Evolutionary conservation across 257 asterid species (phyloP), one percentile per base, ranked within the genome.

Genomic region (Mitragyna speciosa): DNA sequence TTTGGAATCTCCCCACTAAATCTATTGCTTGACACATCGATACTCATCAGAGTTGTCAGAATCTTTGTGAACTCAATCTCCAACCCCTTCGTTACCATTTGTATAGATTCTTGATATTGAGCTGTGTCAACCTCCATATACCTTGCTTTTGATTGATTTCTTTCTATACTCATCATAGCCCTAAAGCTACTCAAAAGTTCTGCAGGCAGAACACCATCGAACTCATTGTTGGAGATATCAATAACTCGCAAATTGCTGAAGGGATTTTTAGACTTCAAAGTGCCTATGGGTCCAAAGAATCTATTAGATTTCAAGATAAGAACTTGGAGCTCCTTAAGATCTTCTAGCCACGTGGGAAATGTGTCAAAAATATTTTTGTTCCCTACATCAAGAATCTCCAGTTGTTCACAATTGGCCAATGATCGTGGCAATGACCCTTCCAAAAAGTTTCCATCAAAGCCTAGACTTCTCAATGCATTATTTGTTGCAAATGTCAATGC

Each of bases 361-460:
- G 82, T 30, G n/a, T 71, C 66, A 45, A 0, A 11, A 3, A 79
- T 47, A 12, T 72, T 61, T 2, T 79, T 79, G 73, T 59, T 59
- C 33, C 89, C 92, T 11, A 84, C 75, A 59, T 79, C 82, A 52
- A 87, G 1, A 12, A n/a, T n/a, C n/a, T n/a, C n/a, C n/a, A n/a
- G n/a, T n/a, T n/a, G n/a, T n/a, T n/a, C n/a, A n/a, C n/a, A 89
- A 41, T 86, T 86, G 65, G 82, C 87, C 82, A 76, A 47, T 28
- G 45, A 20, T 47, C 7, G 19, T 11, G 80, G 80, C 56, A 64
- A 26, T 63, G 73, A 14, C 58, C 80, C 80, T 64, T 64, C 80
- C 19, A 76, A 65, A 3, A 12, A 45, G 41, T 76, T 76, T 0
- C 63, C 61, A 12, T 64, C 20, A 61, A 76, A 41, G 12, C n/a